A percentile compares a stretch with the other conserved stretches of the same genome.
Conservation (phyloP, 2,329 filamentous ascomycete genomes). For the Paramyrothecium sp. region DNA sequence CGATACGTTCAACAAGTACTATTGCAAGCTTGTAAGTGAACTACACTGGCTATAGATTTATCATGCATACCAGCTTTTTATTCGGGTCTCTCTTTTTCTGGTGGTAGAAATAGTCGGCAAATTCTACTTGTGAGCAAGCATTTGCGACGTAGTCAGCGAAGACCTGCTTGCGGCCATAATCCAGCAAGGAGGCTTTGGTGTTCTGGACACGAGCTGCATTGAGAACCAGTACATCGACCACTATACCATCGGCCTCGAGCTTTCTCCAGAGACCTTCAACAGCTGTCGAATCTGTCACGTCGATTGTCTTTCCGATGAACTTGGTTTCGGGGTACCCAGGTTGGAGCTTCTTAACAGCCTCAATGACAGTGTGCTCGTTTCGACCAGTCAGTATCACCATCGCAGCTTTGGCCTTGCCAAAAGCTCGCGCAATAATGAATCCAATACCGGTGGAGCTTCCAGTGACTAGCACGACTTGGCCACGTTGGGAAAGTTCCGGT, state of each 20-base stretch:
- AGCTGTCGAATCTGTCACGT: conserved; percentile 19
- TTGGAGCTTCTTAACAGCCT: conserved; percentile 13
- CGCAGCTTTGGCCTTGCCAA: conserved; percentile 34
- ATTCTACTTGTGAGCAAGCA: not conserved
- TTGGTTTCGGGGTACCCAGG: conserved; percentile 15
- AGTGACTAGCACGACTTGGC: conserved; percentile 60
- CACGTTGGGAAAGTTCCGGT: conserved; percentile 36
- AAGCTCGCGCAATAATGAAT: conserved; percentile 60
- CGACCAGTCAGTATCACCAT: conserved; percentile 39
- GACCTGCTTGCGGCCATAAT: not conserved
- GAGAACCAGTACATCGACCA: not conserved
- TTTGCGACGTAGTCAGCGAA: not conserved
- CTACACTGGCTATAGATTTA: not conserved
- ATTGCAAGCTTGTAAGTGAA: not conserved
- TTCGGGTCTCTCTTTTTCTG: not conserved
- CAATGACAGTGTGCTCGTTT: conserved; percentile 14
- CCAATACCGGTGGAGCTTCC: conserved; percentile 65
- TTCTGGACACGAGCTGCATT: not conserved
- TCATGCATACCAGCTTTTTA: not conserved
- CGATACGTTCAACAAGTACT: conserved; percentile 3
- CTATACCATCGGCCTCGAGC: not conserved
- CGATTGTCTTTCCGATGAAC: conserved; percentile 16
- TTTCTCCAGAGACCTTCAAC: not conserved
- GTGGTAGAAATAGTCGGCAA: not conserved
- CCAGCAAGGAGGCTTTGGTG: not conserved